Conservation (phyloP, 371 early-diverging fungal genomes). For the Syncephalastrum racemosum region DNA sequence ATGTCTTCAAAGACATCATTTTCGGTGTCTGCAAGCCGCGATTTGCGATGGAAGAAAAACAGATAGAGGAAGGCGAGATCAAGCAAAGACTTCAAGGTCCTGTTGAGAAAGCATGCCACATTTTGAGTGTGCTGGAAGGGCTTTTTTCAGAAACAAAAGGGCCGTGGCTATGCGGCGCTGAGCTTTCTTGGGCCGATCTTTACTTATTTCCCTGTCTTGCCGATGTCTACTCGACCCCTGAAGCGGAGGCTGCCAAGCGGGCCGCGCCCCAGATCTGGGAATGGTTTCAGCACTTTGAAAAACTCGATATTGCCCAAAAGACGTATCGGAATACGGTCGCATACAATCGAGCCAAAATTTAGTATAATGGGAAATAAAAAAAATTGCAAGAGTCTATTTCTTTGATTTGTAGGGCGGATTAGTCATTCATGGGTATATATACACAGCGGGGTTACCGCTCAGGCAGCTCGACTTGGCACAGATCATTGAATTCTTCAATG, state of each 20-base stretch:
- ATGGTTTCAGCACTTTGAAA: slow-evolving; percentile 28
- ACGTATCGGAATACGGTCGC: slow-evolving; percentile 36
- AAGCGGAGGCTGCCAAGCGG: slow-evolving; percentile 13
- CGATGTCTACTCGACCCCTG: slow-evolving; percentile 30
- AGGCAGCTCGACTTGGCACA: slow-evolving; percentile 24
- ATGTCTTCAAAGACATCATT: slow-evolving; percentile 30
- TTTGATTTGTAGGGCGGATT: too few species aligned
- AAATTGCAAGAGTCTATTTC: too few species aligned
- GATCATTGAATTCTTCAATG: slow-evolving; percentile 34
- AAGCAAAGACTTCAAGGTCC: slow-evolving; percentile 5
- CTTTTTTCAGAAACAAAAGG: background rate
- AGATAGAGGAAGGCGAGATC: slow-evolving; percentile 23
- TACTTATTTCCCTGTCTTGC: slow-evolving; percentile 37
- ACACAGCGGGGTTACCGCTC: too few species aligned
- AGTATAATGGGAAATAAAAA: too few species aligned
- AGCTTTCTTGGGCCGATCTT: slow-evolving; percentile 42
- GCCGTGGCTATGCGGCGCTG: slow-evolving; percentile 23
- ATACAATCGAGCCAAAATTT: background rate
- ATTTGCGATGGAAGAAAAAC: slow-evolving; percentile 17
- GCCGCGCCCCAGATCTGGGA: slow-evolving; percentile 21
- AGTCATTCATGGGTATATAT: background rate
- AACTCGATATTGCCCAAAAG: slow-evolving; percentile 17
- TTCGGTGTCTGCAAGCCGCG: slow-evolving; percentile 29
- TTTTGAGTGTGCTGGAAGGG: slow-evolving; percentile 12
- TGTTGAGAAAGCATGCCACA: slow-evolving; percentile 11